Conservation (phyloP, 306 rosid genomes). For the Macrotyloma uniflorum region DNA sequence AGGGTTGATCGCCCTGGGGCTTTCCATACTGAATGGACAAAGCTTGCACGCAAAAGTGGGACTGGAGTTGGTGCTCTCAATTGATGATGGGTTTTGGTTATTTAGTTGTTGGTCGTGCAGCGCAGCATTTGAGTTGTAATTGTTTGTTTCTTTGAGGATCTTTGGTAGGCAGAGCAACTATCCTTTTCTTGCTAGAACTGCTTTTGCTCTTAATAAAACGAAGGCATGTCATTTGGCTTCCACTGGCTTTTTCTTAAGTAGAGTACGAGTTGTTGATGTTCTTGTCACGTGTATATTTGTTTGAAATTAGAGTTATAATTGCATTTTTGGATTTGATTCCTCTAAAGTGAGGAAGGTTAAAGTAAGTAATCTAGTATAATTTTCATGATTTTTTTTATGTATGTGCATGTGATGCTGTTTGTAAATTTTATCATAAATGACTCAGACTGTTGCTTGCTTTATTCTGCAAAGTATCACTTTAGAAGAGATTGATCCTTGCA, state of each 20-base stretch:
- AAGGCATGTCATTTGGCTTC: slow-evolving; percentile 48
- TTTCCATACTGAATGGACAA: slow-evolving; percentile 91
- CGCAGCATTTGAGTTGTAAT: slow-evolving; percentile 27
- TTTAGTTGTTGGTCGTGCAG: slow-evolving; percentile 19
- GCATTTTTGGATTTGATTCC: neutral
- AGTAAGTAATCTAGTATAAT: neutral
- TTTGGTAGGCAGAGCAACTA: slow-evolving; percentile 37
- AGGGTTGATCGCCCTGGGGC: slow-evolving; percentile 83
- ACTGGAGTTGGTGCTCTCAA: slow-evolving; percentile 66
- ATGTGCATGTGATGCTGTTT: neutral
- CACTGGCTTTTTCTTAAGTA: neutral
- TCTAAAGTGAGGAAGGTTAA: neutral
- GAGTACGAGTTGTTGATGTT: slow-evolving; percentile 17
- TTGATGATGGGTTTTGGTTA: slow-evolving; percentile 49
- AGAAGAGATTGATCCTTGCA: neutral
- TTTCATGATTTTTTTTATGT: neutral
- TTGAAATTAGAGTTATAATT: neutral
- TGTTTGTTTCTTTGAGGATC: slow-evolving; percentile 50
- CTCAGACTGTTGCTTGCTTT: neutral
- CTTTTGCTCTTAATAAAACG: slow-evolving; percentile 54
- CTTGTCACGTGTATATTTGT: neutral
- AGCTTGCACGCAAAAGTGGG: slow-evolving; percentile 68
- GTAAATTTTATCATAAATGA: neutral
- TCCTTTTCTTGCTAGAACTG: slow-evolving; percentile 45
- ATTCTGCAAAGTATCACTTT: neutral